These are phyloP conservation scores for Carnegiea gigantea DNA, from an alignment of 179 eudicot genomes.

Conservation along the genomic window DNA sequence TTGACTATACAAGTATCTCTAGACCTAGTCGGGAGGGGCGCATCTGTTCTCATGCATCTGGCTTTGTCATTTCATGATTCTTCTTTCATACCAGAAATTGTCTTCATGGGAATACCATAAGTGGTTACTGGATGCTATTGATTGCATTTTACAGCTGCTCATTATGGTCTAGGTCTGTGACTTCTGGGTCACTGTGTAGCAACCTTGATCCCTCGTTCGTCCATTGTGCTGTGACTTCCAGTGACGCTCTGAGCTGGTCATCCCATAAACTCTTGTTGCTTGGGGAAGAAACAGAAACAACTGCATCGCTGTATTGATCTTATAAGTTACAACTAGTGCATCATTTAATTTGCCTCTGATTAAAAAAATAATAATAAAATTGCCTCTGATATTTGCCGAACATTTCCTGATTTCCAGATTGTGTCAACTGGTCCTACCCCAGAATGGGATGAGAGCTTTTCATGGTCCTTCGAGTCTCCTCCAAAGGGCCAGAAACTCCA, in stretches of 20 bases:
- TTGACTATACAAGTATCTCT: no score
- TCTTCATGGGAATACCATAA: not conserved
- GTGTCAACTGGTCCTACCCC: conserved; percentile 96
- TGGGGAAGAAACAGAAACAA: not conserved
- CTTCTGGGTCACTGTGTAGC: not conserved
- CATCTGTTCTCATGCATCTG: no score
- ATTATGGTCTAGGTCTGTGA: no score
- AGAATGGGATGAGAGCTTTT: conserved; percentile 95
- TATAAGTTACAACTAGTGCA: not conserved
- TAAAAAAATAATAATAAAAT: not conserved
- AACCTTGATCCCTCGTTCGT: not conserved
- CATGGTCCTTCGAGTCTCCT: conserved; percentile 97
- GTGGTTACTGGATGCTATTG: not conserved
- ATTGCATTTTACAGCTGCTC: not conserved
- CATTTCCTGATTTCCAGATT: conserved; percentile 50
- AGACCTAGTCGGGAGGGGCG: not conserved
- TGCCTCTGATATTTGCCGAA: not conserved
- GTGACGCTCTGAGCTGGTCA: not conserved
- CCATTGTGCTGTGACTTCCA: not conserved
- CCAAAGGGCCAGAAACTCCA: conserved; percentile 99
- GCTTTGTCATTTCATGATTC: not conserved
- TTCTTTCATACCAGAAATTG: not conserved
- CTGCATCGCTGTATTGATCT: not conserved
- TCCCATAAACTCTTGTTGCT: not conserved
- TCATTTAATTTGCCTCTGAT: not conserved